Conservation (phyloP, 192 early-diverging fungal species). For the Coemansia sp. region DNA sequence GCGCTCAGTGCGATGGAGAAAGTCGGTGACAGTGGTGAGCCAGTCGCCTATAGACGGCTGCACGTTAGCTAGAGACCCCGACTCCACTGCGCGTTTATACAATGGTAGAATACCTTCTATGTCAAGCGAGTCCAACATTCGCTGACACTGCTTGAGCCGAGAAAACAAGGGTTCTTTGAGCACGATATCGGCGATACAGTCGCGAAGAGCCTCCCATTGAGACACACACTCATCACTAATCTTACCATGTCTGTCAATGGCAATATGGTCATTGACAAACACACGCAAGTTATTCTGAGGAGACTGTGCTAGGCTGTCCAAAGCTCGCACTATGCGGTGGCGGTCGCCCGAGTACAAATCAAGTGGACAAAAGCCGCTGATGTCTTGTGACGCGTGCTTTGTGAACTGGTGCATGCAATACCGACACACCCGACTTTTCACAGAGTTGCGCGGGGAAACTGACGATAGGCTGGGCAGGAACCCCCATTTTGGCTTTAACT, state of each 20-base stretch:
- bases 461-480: constrained; percentile 59
- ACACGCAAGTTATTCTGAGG: constrained; percentile 55
- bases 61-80: constrained; percentile 20
- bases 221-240: constrained; percentile 9
- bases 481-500: constrained; percentile 79
- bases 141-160: constrained; percentile 56
- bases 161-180: constrained; percentile 52
- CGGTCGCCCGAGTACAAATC: constrained; percentile 61
- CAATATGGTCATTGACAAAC: constrained; percentile 37
- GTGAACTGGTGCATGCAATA: constrained; percentile 77
- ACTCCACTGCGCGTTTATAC: constrained; percentile 28
- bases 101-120: constrained; percentile 57
- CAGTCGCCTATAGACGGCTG: constrained; percentile 32
- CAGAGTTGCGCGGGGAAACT: constrained; percentile 33
- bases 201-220: constrained; percentile 26
- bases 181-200: constrained; percentile 49
- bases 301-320: constrained; percentile 26
- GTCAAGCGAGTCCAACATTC: constrained; percentile 59
- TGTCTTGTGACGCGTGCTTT: constrained; percentile 45
- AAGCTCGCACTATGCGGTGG: constrained; percentile 36
- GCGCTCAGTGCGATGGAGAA: neutral
- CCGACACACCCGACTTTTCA: constrained; percentile 67
- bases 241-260: neutral
- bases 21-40: constrained; percentile 32
- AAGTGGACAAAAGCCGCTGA: constrained; percentile 67